These are phyloP conservation scores for Kuraishia cidri DNA, from an alignment of 805 yeast genomes.

Conservation along the genomic window DNA sequence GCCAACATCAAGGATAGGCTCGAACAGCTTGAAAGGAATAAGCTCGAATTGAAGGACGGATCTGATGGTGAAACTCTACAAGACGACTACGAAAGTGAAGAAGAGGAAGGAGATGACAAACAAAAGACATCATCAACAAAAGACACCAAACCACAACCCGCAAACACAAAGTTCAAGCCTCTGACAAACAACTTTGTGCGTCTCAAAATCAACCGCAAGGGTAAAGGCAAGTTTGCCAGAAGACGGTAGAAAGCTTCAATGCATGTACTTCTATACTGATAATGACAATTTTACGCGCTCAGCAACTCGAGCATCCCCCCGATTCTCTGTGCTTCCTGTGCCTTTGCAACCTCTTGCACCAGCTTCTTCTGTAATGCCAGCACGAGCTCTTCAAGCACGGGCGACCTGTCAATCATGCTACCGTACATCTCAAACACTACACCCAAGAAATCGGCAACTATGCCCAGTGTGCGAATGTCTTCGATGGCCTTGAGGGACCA, in stretches of 20 bases:
- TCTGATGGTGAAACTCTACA: neutral
- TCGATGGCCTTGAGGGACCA: slow-evolving; percentile 76
- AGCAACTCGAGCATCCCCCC: slow-evolving; percentile 91
- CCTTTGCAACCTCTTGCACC: slow-evolving; percentile 60
- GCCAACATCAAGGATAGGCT: slow-evolving; percentile 34
- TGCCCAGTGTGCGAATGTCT: slow-evolving; percentile 63
- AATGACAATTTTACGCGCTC: neutral
- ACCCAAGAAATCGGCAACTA: slow-evolving; percentile 61
- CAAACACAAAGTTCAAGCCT: slow-evolving; percentile 14
- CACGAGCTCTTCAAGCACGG: slow-evolving; percentile 69
- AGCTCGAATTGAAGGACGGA: slow-evolving; percentile 9
- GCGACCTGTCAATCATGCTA: slow-evolving; percentile 59
- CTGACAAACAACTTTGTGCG: slow-evolving; percentile 24
- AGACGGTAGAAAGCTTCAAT: slow-evolving; percentile 8
- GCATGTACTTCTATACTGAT: neutral
- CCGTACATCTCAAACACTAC: slow-evolving; percentile 71
- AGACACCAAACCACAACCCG: no score
- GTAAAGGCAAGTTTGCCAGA: slow-evolving; percentile 12
- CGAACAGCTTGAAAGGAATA: slow-evolving; percentile 13
- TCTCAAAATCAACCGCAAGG: slow-evolving; percentile 19
- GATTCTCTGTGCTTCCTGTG: slow-evolving; percentile 80
- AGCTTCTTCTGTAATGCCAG: slow-evolving; percentile 52
- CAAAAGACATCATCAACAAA: no score
- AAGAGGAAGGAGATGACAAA: slow-evolving; percentile 9
- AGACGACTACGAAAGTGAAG: slow-evolving; percentile 3